A percentile compares a stretch with the other conserved stretches of the same genome.
Conservation (phyloP, 441 rosid species). For the Euphorbia celastroides region DNA sequence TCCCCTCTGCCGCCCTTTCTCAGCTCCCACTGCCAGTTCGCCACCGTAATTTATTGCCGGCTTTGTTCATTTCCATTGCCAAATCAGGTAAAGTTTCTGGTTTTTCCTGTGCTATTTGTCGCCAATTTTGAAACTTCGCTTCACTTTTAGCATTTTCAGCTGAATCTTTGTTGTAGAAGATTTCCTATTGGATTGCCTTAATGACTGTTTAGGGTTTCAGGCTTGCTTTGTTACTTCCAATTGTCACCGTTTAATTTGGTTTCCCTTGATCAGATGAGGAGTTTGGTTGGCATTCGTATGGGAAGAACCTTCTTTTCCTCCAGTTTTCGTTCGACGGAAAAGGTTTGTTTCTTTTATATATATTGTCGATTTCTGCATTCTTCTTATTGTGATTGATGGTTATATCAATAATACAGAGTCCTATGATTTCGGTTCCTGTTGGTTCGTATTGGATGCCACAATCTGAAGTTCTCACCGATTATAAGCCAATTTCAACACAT, state of each 20-base stretch:
- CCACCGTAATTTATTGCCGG: too few relatives aligned
- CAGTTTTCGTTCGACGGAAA: not conserved
- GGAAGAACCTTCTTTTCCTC: constrained; percentile 2
- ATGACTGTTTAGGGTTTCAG: too few relatives aligned
- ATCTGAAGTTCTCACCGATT: constrained; percentile 24
- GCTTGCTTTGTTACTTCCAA: not conserved
- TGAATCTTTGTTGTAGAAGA: too few relatives aligned
- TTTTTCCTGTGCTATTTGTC: too few relatives aligned
- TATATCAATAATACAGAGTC: constrained; percentile 44
- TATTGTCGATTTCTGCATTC: not conserved
- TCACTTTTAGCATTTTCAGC: too few relatives aligned
- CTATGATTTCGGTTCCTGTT: constrained; percentile 32
- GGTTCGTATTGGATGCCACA: constrained; percentile 28
- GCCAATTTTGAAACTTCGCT: too few relatives aligned
- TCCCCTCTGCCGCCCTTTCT: too few relatives aligned
- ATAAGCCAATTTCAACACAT: constrained; percentile 32
- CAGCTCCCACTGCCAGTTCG: too few relatives aligned
- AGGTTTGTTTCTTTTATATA: too few relatives aligned
- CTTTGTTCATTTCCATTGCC: too few relatives aligned
- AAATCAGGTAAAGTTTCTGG: too few relatives aligned
- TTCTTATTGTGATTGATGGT: constrained; percentile 12
- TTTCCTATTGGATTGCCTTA: too few relatives aligned
- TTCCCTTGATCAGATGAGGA: constrained; percentile 10
- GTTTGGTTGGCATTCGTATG: not conserved
- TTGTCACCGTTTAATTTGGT: not conserved